Evolutionary conservation across 495 filamentous ascomycete species (phyloP).

Genomic region (Penicillium psychrofluorescens): DNA sequence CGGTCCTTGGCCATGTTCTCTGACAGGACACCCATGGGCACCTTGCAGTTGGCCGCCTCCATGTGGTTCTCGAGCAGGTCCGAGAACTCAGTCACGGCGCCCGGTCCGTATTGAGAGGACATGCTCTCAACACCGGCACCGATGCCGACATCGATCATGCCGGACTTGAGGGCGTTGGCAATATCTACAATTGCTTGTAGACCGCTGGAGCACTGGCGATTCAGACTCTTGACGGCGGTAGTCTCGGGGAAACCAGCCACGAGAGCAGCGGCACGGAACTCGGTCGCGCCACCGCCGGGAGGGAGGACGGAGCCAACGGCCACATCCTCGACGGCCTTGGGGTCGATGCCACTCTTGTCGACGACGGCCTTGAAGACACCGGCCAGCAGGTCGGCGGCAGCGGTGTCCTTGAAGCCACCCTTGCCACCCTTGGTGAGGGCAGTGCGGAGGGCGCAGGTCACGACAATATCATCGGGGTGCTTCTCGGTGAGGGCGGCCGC

Average conservation of each 20-base stretch:
- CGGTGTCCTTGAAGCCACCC: constrained; percentile 91
- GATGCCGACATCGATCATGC: constrained; percentile 93
- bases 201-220: constrained; percentile 86
- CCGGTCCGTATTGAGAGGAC: constrained; percentile 84
- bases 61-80: constrained; percentile 79
- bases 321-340: constrained; percentile 79
- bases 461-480: constrained; percentile 72
- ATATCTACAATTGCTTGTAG: constrained; percentile 88
- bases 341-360: constrained; percentile 78
- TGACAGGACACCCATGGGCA: constrained; percentile 91
- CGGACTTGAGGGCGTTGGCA: constrained; percentile 77
- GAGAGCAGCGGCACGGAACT: constrained; percentile 88
- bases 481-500: constrained; percentile 51
- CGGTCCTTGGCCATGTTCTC: constrained; percentile 91
- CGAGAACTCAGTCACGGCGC: constrained; percentile 88
- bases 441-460: constrained; percentile 88
- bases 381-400: constrained; percentile 75
- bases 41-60: constrained; percentile 91
- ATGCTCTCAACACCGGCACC: constrained; percentile 98
- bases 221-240: constrained; percentile 75
- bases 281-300: constrained; percentile 90
- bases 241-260: constrained; percentile 86
- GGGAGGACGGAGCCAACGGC: constrained; percentile 86
- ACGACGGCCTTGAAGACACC: constrained; percentile 77
- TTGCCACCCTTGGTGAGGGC: constrained; percentile 88